Conservation (phyloP, 2,329 filamentous ascomycete species). For the Alternaria gansuensis region DNA sequence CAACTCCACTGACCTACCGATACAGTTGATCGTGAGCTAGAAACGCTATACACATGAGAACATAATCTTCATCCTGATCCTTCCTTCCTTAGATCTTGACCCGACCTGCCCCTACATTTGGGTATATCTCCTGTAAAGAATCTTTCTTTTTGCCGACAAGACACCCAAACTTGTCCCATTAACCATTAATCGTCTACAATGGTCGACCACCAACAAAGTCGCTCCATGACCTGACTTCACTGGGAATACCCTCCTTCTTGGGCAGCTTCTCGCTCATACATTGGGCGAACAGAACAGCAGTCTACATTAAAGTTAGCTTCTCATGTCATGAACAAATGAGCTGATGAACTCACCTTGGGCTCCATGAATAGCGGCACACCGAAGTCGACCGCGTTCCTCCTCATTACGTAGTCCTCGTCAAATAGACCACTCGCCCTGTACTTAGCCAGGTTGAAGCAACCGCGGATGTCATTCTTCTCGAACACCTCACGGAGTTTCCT, state of each 20-base stretch:
- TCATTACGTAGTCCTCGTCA: constrained; percentile 98
- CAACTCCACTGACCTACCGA: constrained; percentile 16
- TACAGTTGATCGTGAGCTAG: constrained; percentile 16
- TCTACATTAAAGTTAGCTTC: constrained; percentile 63
- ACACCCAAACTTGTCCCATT: not conserved
- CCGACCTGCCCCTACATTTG: constrained; percentile 11
- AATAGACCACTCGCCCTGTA: constrained; percentile 81
- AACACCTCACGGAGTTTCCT: constrained; percentile 93
- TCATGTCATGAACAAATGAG: not conserved
- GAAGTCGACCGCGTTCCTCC: constrained; percentile 97
- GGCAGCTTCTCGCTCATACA: constrained; percentile 98
- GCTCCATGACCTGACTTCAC: constrained; percentile 92
- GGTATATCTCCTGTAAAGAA: constrained; percentile 22
- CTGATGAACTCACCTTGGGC: constrained; percentile 75
- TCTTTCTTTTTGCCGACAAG: not conserved
- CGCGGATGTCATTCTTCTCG: constrained; percentile 93
- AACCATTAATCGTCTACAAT: constrained; percentile 31
- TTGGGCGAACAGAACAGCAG: constrained; percentile 91
- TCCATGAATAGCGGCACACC: constrained; percentile 98
- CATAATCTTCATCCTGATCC: constrained; percentile 14
- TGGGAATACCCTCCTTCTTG: constrained; percentile 83
- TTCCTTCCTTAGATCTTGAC: constrained; percentile 3
- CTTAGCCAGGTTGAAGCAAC: constrained; percentile 93
- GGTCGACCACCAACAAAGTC: constrained; percentile 78
- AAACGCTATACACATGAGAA: constrained; percentile 31